These are phyloP conservation scores for Zalaria sp. DNA, from an alignment of 2,329 filamentous ascomycete species.

Conservation along the genomic window DNA sequence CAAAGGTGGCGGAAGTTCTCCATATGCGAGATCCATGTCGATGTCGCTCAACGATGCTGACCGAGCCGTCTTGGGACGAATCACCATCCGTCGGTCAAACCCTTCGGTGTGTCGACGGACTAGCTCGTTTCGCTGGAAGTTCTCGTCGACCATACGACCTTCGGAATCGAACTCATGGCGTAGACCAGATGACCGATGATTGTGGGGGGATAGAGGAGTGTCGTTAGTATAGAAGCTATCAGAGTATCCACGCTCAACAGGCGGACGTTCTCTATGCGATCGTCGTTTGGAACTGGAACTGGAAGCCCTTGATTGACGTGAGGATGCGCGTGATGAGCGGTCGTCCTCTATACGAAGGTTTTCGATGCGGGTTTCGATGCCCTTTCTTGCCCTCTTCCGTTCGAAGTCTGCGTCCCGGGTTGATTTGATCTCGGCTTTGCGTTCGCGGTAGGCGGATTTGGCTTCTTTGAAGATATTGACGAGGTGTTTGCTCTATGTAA, in stretches of 20 bases:
- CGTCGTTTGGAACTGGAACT: constrained; percentile 1
- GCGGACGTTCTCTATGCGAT: constrained; percentile 13
- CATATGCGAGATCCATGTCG: constrained; percentile 88
- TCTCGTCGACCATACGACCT: constrained; percentile 4
- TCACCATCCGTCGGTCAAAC: constrained; percentile 4
- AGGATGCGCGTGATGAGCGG: constrained; percentile 12
- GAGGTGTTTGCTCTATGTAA: constrained; percentile 66
- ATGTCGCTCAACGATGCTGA: constrained; percentile 38
- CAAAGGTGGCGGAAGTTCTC: constrained; percentile 61
- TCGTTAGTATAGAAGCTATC: constrained; percentile 32
- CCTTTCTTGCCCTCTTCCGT: constrained; percentile 46
- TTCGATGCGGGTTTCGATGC: constrained; percentile 18
- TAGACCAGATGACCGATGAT: constrained; percentile 15
- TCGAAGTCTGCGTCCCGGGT: constrained; percentile 47
- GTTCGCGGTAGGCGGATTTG: constrained; percentile 73
- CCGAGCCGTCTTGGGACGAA: constrained; percentile 12
- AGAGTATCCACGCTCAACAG: constrained; percentile 29
- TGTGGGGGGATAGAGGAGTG: constrained; percentile 4
- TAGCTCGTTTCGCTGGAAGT: constrained; percentile 23
- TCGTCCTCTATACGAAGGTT: constrained; percentile 22
- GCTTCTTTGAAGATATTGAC: constrained; percentile 87
- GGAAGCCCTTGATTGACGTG: constrained; percentile 1
- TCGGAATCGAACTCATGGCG: constrained; percentile 13
- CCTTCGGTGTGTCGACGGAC: constrained; percentile 29
- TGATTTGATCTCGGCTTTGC: constrained; percentile 67